phyloP scores from a whole-genome alignment of 1,139 yeast genomes.

The Geotrichum candidum region DNA sequence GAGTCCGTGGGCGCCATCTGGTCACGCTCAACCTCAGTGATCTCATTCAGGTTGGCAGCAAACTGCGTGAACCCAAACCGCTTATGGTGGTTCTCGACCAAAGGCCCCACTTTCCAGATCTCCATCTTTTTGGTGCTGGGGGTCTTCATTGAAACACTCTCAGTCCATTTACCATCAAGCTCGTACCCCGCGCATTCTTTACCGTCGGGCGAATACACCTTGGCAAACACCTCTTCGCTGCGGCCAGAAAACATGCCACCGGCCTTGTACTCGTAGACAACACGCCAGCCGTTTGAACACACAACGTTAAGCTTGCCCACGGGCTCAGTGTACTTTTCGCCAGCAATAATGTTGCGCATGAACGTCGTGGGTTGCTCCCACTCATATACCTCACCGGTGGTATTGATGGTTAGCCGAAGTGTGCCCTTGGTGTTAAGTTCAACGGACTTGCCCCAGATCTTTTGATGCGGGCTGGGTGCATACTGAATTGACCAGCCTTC shows the following conservation, averaged over 20 bases:
- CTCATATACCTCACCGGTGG: constrained; percentile 63
- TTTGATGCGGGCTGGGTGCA: constrained; percentile 76
- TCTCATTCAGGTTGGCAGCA: constrained; percentile 74
- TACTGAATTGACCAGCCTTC: constrained; percentile 69
- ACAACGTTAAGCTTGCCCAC: constrained; percentile 59
- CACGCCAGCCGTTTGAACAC: constrained; percentile 61
- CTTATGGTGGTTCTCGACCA: constrained; percentile 52
- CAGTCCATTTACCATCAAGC: constrained; percentile 72
- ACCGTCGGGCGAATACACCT: constrained; percentile 42
- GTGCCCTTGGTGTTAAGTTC: constrained; percentile 75
- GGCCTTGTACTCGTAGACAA: constrained; percentile 70
- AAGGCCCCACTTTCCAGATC: constrained; percentile 62
- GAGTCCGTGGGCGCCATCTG: constrained; percentile 80
- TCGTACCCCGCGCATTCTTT: constrained; percentile 35
- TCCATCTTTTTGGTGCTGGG: constrained; percentile 16
- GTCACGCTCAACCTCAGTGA: constrained; percentile 62
- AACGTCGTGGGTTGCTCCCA: constrained; percentile 83
- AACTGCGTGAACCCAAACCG: constrained; percentile 84
- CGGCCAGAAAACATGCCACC: constrained; percentile 76
- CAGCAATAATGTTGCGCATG: constrained; percentile 83
- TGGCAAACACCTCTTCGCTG: constrained; percentile 67
- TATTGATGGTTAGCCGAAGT: constrained; percentile 48
- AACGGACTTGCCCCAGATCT: constrained; percentile 91
- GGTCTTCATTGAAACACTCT: constrained; percentile 24
- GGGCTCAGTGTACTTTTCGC: constrained; percentile 94